Evolutionary conservation across 495 filamentous ascomycete genomes (phyloP), one percentile per base, ranked within the genome.

Genomic region (Copromyces sp.): DNA sequence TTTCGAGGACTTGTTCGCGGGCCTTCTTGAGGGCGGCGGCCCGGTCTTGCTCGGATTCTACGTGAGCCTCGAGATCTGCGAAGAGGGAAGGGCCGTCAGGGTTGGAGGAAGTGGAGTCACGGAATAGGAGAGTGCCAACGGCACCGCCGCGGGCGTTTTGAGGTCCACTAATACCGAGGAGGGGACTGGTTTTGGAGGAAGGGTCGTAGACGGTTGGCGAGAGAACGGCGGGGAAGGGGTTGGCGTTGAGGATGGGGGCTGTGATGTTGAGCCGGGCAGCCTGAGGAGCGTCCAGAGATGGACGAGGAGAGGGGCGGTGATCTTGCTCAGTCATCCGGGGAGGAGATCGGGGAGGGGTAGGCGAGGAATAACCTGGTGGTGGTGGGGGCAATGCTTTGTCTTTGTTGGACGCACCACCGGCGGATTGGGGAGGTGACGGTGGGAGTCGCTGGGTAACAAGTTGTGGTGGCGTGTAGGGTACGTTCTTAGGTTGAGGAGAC

Each of bases 181-280:
- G 53, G 6, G 80, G 78, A 35, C 78, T 77, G 39, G 78, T 72
- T 11, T 75, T 80, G 35, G 81, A 78, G 2, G 79, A 82, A 1
- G 85, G 84, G 68, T 85, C 81, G 75, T 86, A 86, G 20, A 86
- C 80, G 8, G 83, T 80, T 2, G 84, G 81, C 17, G 81, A 83
- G 9, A 86, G 76, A 35, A 84, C 76, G 39, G 81, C 77, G 9
- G 83, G 81, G 73, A 82, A 78, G 12, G 86, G 83, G 16, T 79
- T 78, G 0, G 81, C 75, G 71, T 80, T 78, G n/a, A 84, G 81
- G 71, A 87, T 84, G 9, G 86, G 86, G 8, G 81, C 79, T 2
- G 84, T 85, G 77, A 87, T 86, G 53, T 77, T 73, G 41, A 75
- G 73, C 59, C 42, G 53, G 53, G 29, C 29, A 9, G 53, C 29